phyloP scores from a whole-genome alignment of 148 eudicot species.

The Gaultheria prostrata region DNA sequence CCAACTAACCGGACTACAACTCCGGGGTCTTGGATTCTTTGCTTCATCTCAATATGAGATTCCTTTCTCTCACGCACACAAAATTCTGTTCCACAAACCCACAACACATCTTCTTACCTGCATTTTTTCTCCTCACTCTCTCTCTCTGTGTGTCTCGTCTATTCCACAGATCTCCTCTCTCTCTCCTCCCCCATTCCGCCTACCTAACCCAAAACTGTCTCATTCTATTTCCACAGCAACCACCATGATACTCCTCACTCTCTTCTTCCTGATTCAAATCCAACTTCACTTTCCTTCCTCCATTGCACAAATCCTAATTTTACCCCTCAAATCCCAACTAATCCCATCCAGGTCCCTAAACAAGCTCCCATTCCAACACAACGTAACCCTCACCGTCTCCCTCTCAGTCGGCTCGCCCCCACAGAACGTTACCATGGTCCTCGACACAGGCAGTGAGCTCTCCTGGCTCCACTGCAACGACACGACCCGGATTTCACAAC shows the following conservation, averaged over 20 bases:
- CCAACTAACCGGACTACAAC: too few relatives aligned
- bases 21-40: too few relatives aligned
- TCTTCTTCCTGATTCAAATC: neutral
- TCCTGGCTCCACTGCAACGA: conserved; percentile 75
- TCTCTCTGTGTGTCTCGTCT: too few relatives aligned
- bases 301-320: neutral
- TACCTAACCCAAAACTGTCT: neutral
- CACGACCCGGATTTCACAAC: conserved; percentile 26
- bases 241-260: neutral
- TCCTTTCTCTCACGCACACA: neutral
- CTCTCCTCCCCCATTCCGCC: neutral
- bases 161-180: neutral
- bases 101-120: neutral
- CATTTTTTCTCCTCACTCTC: neutral
- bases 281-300: neutral
- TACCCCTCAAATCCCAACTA: conserved; percentile 3
- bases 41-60: too few relatives aligned
- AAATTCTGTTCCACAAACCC: neutral
- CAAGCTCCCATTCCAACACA: conserved; percentile 69
- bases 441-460: conserved; percentile 89
- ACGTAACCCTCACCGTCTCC: conserved; percentile 67
- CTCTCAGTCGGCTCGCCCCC: conserved; percentile 79
- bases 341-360: conserved; percentile 37
- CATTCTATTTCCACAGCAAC: neutral
- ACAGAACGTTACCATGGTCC: conserved; percentile 69